Base-by-base conservation (phyloP, 495 filamentous ascomycete species). In the Hyaloscypha hepaticicola region DNA sequence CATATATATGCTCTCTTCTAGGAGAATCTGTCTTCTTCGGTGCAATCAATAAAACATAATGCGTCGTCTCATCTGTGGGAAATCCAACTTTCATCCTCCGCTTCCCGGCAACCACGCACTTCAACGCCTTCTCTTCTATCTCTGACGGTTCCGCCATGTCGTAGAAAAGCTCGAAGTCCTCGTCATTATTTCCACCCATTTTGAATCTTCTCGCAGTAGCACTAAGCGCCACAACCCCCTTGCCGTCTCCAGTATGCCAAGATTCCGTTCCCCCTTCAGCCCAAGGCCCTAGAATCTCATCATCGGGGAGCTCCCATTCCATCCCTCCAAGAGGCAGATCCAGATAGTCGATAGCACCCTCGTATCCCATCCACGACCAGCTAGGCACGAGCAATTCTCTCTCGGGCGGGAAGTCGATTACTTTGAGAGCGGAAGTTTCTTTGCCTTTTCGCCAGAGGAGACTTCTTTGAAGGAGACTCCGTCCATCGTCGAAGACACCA, bases 241-340 rank as follows among this genome's bases (percentile, higher is more conserved):
- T 53, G 27, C 51, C 27, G 21, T 53, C 51, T 3, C 51, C 51
- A 24, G 51, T 53, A 24, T 53, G 51, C 51, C 51, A 53, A 11
- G 9, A 24, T 26, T 53, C 51, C 16, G 11, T 5, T 21, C 55
- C 26, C 4, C 38, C 38, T 16, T 45, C 22, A 3, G 48, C 22
- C 66, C 58, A 65, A 7, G 63, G 61, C 0, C 57, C 28, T 9
- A 19, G 49, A 33, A 66, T 61, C 21, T 67, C 58, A 1, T 57
- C 55, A n/a, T 53, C 34, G 26, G 26, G 29, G n/a, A n/a, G n/a
- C n/a, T n/a, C n/a, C 74, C 74, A 74, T 6, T 71, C 58, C 2
- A 71, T 26, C 2, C 34, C 24, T 29, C 53, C 65, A 19, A 51
- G 21, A 24, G 29, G 33, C 19, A 57, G 31, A 31, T 57, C 24